A percentile compares a stretch with the other conserved stretches of the same genome.
These are phyloP conservation scores for Mortierella sp. DNA, from an alignment of 371 early-diverging fungal species.

Conservation along the genomic window DNA sequence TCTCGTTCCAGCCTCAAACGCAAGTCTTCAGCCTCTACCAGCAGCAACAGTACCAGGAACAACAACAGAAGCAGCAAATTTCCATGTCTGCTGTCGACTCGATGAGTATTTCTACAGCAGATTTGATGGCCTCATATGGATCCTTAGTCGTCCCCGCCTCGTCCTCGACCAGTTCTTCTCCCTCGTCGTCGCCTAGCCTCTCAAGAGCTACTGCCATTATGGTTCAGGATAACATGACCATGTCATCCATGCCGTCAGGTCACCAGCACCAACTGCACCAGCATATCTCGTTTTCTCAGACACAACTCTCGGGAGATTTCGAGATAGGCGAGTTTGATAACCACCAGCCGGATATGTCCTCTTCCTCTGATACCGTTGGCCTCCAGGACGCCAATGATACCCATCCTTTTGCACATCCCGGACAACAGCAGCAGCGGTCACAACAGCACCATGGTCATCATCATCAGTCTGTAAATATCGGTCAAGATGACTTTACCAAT, in stretches of 20 bases:
- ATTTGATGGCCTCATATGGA: constrained; percentile 33
- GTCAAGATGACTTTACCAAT: constrained; percentile 11
- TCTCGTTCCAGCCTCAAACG: constrained; percentile 9
- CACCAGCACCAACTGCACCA: background rate
- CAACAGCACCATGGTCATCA: constrained; percentile 12
- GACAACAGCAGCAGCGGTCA: constrained; percentile 12
- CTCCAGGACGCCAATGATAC: constrained; percentile 2
- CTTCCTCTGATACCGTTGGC: too few relatives aligned
- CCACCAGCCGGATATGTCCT: background rate
- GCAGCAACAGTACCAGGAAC: constrained; percentile 11
- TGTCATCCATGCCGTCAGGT: background rate
- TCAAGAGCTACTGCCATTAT: constrained; percentile 6
- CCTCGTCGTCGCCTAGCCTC: constrained; percentile 29
- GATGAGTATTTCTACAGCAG: constrained; percentile 26
- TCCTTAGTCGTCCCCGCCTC: constrained; percentile 56
- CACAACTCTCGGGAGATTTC: background rate
- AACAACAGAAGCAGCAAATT: constrained; percentile 1
- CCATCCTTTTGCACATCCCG: background rate
- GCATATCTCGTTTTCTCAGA: constrained; percentile 6
- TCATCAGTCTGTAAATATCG: constrained; percentile 8
- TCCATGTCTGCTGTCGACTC: constrained; percentile 28
- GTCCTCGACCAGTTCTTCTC: constrained; percentile 41
- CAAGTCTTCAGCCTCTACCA: constrained; percentile 13
- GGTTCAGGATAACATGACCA: background rate
- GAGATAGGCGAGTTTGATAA: background rate